Evolutionary conservation across 169 alveolate species (phyloP), one percentile per base, ranked within the genome.

Genomic region (Cryptosporidium ubiquitum): DNA sequence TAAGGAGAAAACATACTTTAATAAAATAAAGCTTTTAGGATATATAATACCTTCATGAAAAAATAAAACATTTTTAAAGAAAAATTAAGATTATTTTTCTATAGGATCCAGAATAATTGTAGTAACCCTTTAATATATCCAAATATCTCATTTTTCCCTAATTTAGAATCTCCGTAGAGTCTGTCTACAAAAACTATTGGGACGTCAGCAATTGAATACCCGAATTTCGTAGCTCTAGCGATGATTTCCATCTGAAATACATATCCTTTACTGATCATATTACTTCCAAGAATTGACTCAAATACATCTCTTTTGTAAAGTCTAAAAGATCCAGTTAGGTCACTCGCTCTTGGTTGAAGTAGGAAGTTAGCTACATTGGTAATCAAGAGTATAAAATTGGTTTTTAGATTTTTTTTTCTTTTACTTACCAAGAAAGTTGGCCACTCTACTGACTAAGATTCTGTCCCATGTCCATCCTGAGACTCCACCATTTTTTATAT

Each of bases 131-230:
- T 93, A 39, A 97, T 92, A 75, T 96, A 97, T 40, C 95, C 95
- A 68, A 94, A 85, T 70, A 97, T 95, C 79, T 97, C 99, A 37
- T 93, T 93, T 64, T 97, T 93, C n/a, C 98, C 98, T 26, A 98
- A 92, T 91, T 98, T 98, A 23, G 98, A 95, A 74, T 93, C 94
- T 52, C 99, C 99, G 92, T 94, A 97, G 5, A 98, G 91, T 86
- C 99, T 94, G 89, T 98, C 99, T 31, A 97, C 97, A 93, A 98
- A 98, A 40, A 97, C 94, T 42, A 98, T 98, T 5, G 99, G 99
- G 23, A 97, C 98, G 92, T 98, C 99, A 51, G 95, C 99, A 74
- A 98, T 95, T 40, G 91, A 86, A 68, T 93, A 96, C 31, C 97
- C 96, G 60, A 85, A 85, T 91, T 93, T 94, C 55, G 94, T 91